Evolutionary conservation across 352 stramenopile genomes (phyloP), one percentile per base, ranked within the genome.

Genomic region (Phytophthora macrochlamydospora): DNA sequence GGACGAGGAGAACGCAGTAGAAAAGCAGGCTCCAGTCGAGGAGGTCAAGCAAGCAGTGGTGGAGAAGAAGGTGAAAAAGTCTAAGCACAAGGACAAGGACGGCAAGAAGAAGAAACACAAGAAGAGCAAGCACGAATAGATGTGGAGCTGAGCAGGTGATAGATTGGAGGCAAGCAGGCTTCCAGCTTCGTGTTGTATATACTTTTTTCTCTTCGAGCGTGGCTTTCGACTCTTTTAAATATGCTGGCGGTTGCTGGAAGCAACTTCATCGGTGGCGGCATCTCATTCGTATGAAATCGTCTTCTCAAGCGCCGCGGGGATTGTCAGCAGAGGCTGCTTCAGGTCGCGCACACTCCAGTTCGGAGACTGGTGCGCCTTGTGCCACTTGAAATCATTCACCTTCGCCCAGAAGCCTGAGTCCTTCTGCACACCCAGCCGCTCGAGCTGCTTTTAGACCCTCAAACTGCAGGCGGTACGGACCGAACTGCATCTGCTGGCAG

Each of bases 381-480:
- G 89, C 91, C 91, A 97, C 72, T 97, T 95, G 71, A 97, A 97
- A 64, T 97, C 91, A 56, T 97, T 94, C 52, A 97, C 91, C 55
- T 97, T 90, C 12, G 83, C 75, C 89, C 89, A 97, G 4, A 96
- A 69, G 0, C 82, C 82, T 24, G 68, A 79, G 54, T 93, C 79
- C 44, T 79, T 79, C 3, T 51, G 53, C 51, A 96, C 63, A 0
- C 79, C 77, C 29, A 85, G 65, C 24, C 56, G 71, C 48, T 91
- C 70, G 2, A 97, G 66, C 52, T 95, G 89, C 29, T 75, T 56
- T 30, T 81, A 95, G 70, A 0, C 73, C 83, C 1, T 83, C 56
- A 56, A 95, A 97, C 3, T 71, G 51, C 31, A 97, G 59, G 13
- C 68, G 68, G 32, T 95, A 95, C 12, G 88, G 78, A 1, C 85